Base-by-base conservation (phyloP, 2,329 filamentous ascomycete genomes). In the Monosporascus sp. region DNA sequence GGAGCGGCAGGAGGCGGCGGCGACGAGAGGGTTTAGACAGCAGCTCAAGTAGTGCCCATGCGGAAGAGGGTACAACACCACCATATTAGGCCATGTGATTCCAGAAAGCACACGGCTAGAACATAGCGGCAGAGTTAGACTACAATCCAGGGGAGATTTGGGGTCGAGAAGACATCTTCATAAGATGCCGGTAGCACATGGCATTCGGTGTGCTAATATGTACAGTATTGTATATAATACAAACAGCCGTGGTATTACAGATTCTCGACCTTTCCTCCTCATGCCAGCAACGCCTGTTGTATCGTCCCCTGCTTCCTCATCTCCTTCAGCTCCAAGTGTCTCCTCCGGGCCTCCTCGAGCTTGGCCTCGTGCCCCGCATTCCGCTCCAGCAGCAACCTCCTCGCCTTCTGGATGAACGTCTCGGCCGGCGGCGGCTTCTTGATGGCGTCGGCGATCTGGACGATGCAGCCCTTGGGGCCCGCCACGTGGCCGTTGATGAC, bases 401-500 rank as follows among this genome's bases (percentile, higher is more conserved):
- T 69, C 52, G 74, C 71, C 68, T 76, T 76, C 56, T 77, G 73
- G 16, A 78, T 71, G 61, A 78, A 75, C 27, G 75, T 77, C 63
- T 73, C 63, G 11, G 73, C 69, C n/a, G 78, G 80, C 5, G 78
- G 75, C 55, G 77, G 76, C 77, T 95, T 94, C 81, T 95, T 95
- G 70, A 94, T 82, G 16, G 94, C 89, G 72, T 99, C 94, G 69
- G 95, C 88, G 52, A 99, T 78, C 73, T 86, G 85, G 56, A 99
- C 88, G 53, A 92, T 74, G 60, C 88, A 86, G 56, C 91, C 88
- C 74, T 96, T 95, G 54, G 93, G 93, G 0, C 94, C 94, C 37
- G 88, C 88, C 43, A 99, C 86, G 59, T 85, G 82, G 31, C 93
- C 94, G 73, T 88, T 90, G 59, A 99, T 86, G 51, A 97, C 84